phyloP scores from a whole-genome alignment of 1,139 yeast genomes.

The Yamadazyma aaseri region DNA sequence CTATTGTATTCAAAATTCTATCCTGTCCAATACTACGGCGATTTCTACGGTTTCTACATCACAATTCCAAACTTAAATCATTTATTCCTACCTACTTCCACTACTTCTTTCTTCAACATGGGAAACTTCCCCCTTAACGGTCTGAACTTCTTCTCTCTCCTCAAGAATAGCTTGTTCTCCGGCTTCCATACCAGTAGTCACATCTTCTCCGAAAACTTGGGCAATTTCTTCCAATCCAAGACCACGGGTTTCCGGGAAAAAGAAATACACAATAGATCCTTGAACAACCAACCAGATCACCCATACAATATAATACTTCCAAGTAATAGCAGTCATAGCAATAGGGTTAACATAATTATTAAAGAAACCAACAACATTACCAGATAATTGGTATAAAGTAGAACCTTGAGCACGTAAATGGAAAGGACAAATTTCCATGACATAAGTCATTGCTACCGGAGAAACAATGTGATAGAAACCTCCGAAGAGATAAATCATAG shows the following conservation, averaged over 20 bases:
- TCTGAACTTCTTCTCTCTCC: not conserved
- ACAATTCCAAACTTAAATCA: too few species aligned
- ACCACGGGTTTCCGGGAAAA: conserved; percentile 43
- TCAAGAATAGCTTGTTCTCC: conserved; percentile 5
- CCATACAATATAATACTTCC: conserved; percentile 52
- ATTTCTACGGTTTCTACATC: too few species aligned
- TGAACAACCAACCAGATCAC: conserved; percentile 31
- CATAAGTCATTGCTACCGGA: conserved; percentile 24
- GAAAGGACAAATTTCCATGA: conserved; percentile 31
- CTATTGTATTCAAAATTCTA: too few species aligned
- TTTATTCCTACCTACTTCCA: too few species aligned
- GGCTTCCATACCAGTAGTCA: conserved; percentile 3
- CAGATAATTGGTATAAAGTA: conserved; percentile 11
- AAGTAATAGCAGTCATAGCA: conserved; percentile 48
- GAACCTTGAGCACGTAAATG: conserved; percentile 16
- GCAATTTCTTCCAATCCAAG: conserved; percentile 40
- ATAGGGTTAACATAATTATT: conserved; percentile 49
- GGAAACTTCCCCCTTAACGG: not conserved
- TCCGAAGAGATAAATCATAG: conserved; percentile 34
- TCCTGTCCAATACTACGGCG: too few species aligned
- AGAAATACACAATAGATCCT: conserved; percentile 27
- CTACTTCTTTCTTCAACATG: too few species aligned
- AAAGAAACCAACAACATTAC: conserved; percentile 19
- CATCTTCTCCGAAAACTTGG: conserved; percentile 6
- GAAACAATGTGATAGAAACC: conserved; percentile 19